Evolutionary conservation across 176 grass and related monocot genomes (phyloP).

Genomic region (Hordeum marinum): DNA sequence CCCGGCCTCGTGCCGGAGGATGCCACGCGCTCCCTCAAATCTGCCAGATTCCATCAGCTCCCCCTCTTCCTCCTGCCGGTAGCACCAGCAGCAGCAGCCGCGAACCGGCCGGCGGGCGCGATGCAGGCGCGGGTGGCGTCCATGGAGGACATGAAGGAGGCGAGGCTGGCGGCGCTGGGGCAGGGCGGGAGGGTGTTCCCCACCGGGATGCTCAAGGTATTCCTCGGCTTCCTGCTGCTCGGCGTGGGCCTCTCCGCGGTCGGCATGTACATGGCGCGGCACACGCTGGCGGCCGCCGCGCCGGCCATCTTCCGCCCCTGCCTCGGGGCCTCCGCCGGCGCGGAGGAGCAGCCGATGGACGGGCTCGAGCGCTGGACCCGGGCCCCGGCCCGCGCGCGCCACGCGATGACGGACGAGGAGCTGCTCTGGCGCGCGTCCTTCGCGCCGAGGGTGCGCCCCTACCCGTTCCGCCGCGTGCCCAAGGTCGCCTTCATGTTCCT

Average conservation of each 20-base stretch:
- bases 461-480: conserved; percentile 70
- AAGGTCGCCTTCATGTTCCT: conserved; percentile 98
- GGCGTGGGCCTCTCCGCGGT: conserved; percentile 64
- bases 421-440: conserved; percentile 92
- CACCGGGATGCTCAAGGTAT: conserved; percentile 57
- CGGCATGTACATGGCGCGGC: conserved; percentile 73
- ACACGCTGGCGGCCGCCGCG: conserved; percentile 49
- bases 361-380: conserved; percentile 67
- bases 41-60: not conserved
- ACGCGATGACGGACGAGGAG: conserved; percentile 82
- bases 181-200: conserved; percentile 49
- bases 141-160: conserved; percentile 76
- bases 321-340: conserved; percentile 15
- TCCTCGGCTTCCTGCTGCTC: conserved; percentile 63
- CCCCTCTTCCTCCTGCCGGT: not conserved
- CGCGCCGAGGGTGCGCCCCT: conserved; percentile 45
- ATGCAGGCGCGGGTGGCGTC: conserved; percentile 76
- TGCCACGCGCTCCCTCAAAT: conserved; percentile 29
- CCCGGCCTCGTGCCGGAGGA: conserved; percentile 19
- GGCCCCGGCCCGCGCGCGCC: conserved; percentile 31
- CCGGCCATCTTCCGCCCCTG: conserved; percentile 62
- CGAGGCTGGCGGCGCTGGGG: conserved; percentile 25
- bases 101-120: not conserved
- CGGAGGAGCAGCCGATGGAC: conserved; percentile 7
- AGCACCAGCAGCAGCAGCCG: not conserved